These are phyloP conservation scores for Colletotrichum musae DNA, from an alignment of 2,329 filamentous ascomycete species.

Conservation along the genomic window DNA sequence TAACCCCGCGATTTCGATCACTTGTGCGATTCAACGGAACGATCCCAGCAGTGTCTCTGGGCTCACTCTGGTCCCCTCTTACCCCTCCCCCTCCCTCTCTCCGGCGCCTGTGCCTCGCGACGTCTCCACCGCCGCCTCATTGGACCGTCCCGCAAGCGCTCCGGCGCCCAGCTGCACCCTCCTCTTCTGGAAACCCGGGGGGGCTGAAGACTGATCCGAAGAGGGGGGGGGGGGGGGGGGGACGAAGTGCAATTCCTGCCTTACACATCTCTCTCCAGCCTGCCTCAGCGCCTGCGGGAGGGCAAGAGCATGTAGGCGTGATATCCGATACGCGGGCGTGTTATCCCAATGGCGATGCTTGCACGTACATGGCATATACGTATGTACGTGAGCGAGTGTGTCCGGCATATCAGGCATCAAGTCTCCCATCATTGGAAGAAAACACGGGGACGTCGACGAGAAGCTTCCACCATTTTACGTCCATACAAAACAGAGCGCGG, in stretches of 20 bases:
- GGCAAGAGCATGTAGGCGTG: neutral
- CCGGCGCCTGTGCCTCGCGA: neutral
- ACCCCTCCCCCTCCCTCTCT: slow-evolving; percentile 5
- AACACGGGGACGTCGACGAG: no score
- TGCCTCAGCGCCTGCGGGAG: neutral
- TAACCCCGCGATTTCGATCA: slow-evolving; percentile 39
- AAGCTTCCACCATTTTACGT: no score
- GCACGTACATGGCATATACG: neutral
- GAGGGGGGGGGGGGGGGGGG: no score
- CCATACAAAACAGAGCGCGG: no score
- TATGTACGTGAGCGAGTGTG: no score
- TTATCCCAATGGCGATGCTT: neutral
- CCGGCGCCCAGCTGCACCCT: slow-evolving; percentile 19
- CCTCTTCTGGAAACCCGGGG: neutral
- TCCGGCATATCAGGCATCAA: no score
- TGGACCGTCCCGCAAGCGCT: slow-evolving; percentile 32
- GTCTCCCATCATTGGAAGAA: no score
- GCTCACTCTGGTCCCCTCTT: slow-evolving; percentile 12
- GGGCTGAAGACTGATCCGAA: no score
- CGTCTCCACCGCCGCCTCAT: slow-evolving; percentile 20
- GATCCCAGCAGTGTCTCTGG: slow-evolving; percentile 7
- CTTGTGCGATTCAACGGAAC: neutral
- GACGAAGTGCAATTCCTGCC: slow-evolving; percentile 15
- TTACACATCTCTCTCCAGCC: neutral
- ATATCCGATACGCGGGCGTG: neutral